Evolutionary conservation across 2,329 filamentous ascomycete species (phyloP), one percentile per base, ranked within the genome.

Genomic region (Aphanocladium album): DNA sequence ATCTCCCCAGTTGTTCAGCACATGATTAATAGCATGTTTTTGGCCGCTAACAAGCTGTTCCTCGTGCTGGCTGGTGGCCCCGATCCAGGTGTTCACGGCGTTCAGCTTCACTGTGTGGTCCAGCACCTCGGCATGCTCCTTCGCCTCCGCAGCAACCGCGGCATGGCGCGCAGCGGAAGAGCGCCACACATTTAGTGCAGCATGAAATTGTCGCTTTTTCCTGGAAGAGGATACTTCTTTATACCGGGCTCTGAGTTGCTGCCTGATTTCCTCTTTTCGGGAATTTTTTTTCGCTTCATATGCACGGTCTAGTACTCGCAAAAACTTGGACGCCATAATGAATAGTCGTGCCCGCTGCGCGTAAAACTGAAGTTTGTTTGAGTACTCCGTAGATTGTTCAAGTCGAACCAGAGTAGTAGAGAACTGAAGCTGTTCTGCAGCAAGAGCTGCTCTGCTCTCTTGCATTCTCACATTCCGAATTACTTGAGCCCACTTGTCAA

Each of bases 1-100:
- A 17, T 62, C 60, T 19, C 61, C 63, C 71, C 73, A 72, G 5
- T 62, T 55, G 7, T 63, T 57, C 11, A 73, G 23, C 12, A 45
- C 46, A 35, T 37, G 12, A 27, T 57, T 19, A 11, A 57, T 7
- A 21, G 33, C 52, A 23, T 43, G 17, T 14, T 35, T 55, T 37
- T 57, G 43, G 8, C 52, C 30, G 12, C 30, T 21, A 33, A 17
- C 35, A 21, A 16, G 46, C 51, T 33, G 52, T 17, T 57, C 39
- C 17, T 61, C 19, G 5, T 71, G 62, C 23, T 64, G 62, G 8
- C 52, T 47, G 2, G 69, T 61, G 21, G 64, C 60, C 16, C 58
- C 57, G 17, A 61, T 62, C 72, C 73, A 72, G 7, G 61, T 57
- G 6, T 62, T 59, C 9, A 73, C 9, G 17, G 59, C 46, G 17